A percentile compares a stretch with the other conserved stretches of the same genome.
These are phyloP conservation scores for Edaphochlamys debaryana DNA, from an alignment of 139 green algal genomes.

Conservation along the genomic window DNA sequence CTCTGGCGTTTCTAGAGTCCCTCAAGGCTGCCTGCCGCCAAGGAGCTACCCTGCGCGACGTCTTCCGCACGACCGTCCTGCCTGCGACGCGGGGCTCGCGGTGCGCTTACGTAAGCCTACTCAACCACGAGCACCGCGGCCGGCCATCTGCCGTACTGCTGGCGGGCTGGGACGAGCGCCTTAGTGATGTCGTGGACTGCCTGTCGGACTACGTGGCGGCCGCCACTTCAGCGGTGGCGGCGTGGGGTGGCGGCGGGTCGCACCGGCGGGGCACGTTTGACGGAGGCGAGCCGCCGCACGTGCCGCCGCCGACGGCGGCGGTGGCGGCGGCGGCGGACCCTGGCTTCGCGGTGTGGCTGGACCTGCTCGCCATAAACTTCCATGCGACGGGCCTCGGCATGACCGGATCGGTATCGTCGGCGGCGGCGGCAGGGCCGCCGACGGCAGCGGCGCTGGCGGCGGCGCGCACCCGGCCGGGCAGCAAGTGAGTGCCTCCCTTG, in stretches of 20 bases:
- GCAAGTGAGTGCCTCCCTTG: too few species aligned
- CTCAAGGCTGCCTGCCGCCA: background rate
- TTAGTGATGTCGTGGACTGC: background rate
- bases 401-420: too few species aligned
- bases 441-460: too few species aligned
- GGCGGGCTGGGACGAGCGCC: slow-evolving; percentile 25
- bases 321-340: background rate
- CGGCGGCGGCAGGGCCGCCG: too few species aligned
- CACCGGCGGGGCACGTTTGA: background rate
- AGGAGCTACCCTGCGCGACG: slow-evolving; percentile 7
- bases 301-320: too few species aligned
- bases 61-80: slow-evolving; percentile 3
- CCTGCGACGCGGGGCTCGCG: slow-evolving; percentile 5
- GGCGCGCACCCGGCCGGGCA: too few species aligned
- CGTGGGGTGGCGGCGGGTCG: background rate
- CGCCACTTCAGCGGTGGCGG: background rate
- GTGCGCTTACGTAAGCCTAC: background rate
- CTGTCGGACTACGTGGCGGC: background rate
- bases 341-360: slow-evolving; percentile 6
- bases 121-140: background rate
- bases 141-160: slow-evolving; percentile 14
- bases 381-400: background rate
- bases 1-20: slow-evolving; percentile 24
- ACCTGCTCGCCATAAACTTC: slow-evolving; percentile 11
- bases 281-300: background rate